Conservation (phyloP, 1,284 basidiomycete species). For the Puccinia horiana region DNA sequence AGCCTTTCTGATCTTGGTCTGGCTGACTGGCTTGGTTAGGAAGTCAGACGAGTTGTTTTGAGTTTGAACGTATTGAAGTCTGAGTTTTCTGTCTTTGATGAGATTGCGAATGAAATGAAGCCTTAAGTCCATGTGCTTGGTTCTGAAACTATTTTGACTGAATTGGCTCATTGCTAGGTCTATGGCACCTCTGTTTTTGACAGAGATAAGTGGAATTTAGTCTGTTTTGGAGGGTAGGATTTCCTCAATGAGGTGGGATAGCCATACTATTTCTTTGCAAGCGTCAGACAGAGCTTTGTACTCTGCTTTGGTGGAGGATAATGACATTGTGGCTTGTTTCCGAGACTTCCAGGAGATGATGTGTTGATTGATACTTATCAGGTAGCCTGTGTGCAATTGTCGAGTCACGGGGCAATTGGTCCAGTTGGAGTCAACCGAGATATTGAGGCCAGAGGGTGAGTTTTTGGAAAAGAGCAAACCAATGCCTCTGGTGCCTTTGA, state of each 20-base stretch:
- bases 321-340: background rate
- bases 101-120: background rate
- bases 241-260: background rate
- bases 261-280: slow-evolving; percentile 12
- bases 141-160: slow-evolving; percentile 11
- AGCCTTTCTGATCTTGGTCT: too few relatives aligned
- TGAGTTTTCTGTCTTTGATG: background rate
- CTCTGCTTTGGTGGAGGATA: slow-evolving; percentile 2
- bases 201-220: too few relatives aligned
- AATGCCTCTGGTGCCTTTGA: background rate
- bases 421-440: slow-evolving; percentile 13
- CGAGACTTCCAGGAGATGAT: background rate
- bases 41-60: background rate
- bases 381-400: background rate
- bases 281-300: slow-evolving; percentile 16
- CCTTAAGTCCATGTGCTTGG: slow-evolving; percentile 8
- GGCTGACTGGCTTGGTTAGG: slow-evolving; percentile 3
- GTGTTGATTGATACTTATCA: background rate
- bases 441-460: too few relatives aligned
- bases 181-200: background rate
- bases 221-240: background rate
- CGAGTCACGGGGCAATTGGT: background rate
- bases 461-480: background rate
- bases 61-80: background rate
- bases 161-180: background rate